Evolutionary conservation across 495 filamentous ascomycete genomes (phyloP).

Genomic region (Lepraria neglecta): DNA sequence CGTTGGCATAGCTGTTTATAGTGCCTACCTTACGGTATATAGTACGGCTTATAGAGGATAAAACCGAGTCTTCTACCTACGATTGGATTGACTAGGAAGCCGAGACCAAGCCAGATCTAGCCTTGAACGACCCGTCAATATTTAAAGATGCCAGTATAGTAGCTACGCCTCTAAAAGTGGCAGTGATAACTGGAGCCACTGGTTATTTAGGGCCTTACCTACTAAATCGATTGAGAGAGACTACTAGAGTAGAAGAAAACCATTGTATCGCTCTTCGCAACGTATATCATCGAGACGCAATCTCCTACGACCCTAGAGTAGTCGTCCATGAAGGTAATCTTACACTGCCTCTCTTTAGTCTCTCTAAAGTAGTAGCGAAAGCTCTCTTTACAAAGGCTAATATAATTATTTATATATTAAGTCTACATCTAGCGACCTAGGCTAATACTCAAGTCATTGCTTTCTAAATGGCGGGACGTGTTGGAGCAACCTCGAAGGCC

Average conservation of each 20-base stretch:
- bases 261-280: constrained; percentile 19
- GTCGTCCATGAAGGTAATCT: background rate
- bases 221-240: background rate
- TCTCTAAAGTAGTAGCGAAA: background rate
- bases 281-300: background rate
- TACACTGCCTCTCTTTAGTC: background rate
- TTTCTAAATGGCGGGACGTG: too few species aligned
- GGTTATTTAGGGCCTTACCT: constrained; percentile 16
- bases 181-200: constrained; percentile 16
- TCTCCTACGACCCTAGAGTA: background rate
- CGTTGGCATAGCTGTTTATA: constrained; percentile 31
- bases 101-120: constrained; percentile 25
- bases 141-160: constrained; percentile 4
- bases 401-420: constrained; percentile 35
- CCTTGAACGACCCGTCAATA: background rate
- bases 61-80: background rate
- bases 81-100: constrained; percentile 31
- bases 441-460: too few species aligned
- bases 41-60: constrained; percentile 28
- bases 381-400: constrained; percentile 24
- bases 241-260: constrained; percentile 35
- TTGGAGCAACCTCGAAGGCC: too few species aligned
- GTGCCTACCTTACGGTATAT: constrained; percentile 35
- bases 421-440: too few species aligned
- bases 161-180: background rate